Conservation (phyloP, 805 yeast species). For the Torulaspora quercuum region DNA sequence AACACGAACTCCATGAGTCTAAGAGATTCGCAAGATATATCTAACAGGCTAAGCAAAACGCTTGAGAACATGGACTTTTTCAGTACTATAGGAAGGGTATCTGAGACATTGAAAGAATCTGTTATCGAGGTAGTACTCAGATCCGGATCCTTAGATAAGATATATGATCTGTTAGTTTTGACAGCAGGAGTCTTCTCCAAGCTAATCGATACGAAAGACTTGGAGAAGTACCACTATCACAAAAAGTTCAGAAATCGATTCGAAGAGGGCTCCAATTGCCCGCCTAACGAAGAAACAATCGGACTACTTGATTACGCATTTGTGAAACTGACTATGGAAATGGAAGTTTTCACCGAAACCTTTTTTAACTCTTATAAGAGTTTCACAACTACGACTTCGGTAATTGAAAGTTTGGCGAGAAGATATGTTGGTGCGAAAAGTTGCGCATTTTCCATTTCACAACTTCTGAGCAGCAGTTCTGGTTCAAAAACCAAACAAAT, state of each 20-base stretch:
- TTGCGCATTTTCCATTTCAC: conserved; percentile 54
- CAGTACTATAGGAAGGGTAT: conserved; percentile 30
- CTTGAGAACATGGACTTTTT: conserved; percentile 34
- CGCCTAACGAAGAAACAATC: conserved; percentile 13
- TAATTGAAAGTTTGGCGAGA: conserved; percentile 50
- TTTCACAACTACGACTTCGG: conserved; percentile 54
- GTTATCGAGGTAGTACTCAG: conserved; percentile 50
- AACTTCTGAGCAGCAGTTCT: conserved; percentile 27
- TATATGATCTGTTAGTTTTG: conserved; percentile 74
- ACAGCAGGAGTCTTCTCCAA: conserved; percentile 60
- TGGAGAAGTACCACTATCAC: conserved; percentile 40
- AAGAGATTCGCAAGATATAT: conserved; percentile 27
- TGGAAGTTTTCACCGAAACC: conserved; percentile 59
- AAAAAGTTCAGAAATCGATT: conserved; percentile 20
- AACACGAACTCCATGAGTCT: conserved; percentile 8
- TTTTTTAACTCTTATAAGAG: conserved; percentile 68
- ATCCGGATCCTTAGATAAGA: conserved; percentile 68
- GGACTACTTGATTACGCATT: conserved; percentile 40
- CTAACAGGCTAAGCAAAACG: conserved; percentile 25
- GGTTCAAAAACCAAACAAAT: conserved; percentile 23
- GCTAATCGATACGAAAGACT: conserved; percentile 42
- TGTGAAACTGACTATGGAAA: conserved; percentile 55
- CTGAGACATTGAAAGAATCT: conserved; percentile 38
- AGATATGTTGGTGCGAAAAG: conserved; percentile 61
- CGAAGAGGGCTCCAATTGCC: conserved; percentile 1